Conservation (phyloP, 768 basidiomycete genomes). For the Auricularia auricula-judae region DNA sequence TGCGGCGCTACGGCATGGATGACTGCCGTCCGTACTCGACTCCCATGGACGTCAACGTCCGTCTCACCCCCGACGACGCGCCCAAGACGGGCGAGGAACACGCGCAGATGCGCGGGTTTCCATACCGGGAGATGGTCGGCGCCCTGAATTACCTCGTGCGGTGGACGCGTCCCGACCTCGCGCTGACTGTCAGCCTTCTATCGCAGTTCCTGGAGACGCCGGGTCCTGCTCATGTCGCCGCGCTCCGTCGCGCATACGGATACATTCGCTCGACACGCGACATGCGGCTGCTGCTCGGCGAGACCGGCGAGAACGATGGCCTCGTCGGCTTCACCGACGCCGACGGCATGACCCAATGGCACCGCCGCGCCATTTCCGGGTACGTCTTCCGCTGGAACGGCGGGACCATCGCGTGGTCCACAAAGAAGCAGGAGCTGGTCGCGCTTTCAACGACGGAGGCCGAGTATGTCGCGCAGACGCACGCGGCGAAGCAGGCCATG, state of each 20-base stretch:
- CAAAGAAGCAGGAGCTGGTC: slow-evolving; percentile 22
- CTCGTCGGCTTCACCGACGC: slow-evolving; percentile 12
- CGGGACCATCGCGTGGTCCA: slow-evolving; percentile 21
- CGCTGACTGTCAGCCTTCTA: slow-evolving; percentile 1
- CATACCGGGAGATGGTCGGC: neutral
- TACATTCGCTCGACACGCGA: neutral
- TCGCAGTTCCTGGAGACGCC: slow-evolving; percentile 1
- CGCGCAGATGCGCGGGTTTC: neutral
- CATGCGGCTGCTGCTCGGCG: neutral
- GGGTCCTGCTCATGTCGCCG: neutral
- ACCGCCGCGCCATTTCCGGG: slow-evolving; percentile 23
- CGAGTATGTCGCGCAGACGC: slow-evolving; percentile 26
- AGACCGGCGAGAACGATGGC: neutral
- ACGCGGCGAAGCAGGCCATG: slow-evolving; percentile 15
- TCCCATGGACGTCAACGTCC: slow-evolving; percentile 11
- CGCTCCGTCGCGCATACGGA: neutral
- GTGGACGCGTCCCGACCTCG: slow-evolving; percentile 11
- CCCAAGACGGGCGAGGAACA: slow-evolving; percentile 1
- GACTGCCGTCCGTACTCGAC: slow-evolving; percentile 3
- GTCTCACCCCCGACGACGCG: slow-evolving; percentile 2
- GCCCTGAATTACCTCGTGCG: neutral
- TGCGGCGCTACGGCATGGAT: slow-evolving; percentile 7
- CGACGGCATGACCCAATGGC: slow-evolving; percentile 11
- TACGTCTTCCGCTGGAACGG: slow-evolving; percentile 24
- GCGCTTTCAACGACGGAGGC: slow-evolving; percentile 27